Evolutionary conservation across 176 grass and related monocot genomes (phyloP), one percentile per base, ranked within the genome.

Genomic region (Alopecurus myosuroides): DNA sequence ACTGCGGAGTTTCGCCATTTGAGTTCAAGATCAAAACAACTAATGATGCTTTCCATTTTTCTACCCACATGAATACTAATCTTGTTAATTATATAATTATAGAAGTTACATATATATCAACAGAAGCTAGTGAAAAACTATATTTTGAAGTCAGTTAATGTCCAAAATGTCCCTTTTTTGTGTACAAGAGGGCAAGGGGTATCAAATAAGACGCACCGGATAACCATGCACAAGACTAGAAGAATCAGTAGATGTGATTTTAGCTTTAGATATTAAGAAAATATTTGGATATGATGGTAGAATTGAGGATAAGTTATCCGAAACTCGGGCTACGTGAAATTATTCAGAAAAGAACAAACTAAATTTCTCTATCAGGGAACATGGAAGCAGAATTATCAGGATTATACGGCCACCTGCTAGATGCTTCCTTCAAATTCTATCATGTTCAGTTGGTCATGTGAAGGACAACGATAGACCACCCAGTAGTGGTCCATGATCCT

Each of bases 351-450:
- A 35, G 11, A 57, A 75, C 22, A 61, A 39, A 61, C 1, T 28
- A 7, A n/a, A 78, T 25, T 51, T 85, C 77, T 37, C 69, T 20
- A 69, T 81, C 60, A 48, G 19, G 19, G 49, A 61, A 14, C 39
- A 70, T 37, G 3, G 7, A 81, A 42, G 61, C 19, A 70, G 57
- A 46, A 56, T 57, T 77, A 39, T 68, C 49, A 61, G 28, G 37
- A 70, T 77, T 89, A 85, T 71, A 79, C 51, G 9, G 22, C 70
- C 62, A 82, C 30, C 25, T 42, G 19, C 83, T 89, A 89, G 88
- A 89, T 11, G 78, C 62, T 89, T 89, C 88, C 78, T 86, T 70
- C 41, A 25, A 62, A 44, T 70, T 89, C 83, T 28, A 82, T 75
- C 40, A 86, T 52, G 31, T 77, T 85, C 78, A 89, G 41, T 61